Percentiles rank a stretch among this genome's conserved stretches.
Evolutionary conservation across 1,284 basidiomycete genomes (phyloP).

Genomic region (Apiotrichum sp.): DNA sequence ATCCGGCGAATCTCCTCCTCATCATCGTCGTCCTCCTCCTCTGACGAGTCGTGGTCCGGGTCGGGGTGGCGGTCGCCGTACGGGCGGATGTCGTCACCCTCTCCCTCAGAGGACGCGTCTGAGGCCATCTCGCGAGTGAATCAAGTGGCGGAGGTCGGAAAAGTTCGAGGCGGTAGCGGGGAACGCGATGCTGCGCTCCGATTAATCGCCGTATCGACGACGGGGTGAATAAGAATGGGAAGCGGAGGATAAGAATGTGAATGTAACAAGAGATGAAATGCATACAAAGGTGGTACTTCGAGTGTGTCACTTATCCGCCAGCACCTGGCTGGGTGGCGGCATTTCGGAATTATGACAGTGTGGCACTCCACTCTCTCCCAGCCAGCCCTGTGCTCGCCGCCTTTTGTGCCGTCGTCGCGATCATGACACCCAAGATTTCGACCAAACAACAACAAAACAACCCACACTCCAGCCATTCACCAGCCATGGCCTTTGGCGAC

Average conservation of each 20-base stretch:
- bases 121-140: not conserved
- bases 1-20: constrained; percentile 43
- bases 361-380: not conserved
- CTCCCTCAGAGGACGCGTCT: constrained; percentile 42
- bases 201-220: not conserved
- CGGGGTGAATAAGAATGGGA: not conserved
- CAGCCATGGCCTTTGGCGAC: too few relatives aligned
- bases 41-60: constrained; percentile 42
- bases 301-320: too few relatives aligned
- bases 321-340: too few relatives aligned
- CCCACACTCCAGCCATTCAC: not conserved
- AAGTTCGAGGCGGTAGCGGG: too few relatives aligned
- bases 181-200: too few relatives aligned
- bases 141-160: too few relatives aligned
- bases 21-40: constrained; percentile 47
- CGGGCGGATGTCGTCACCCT: constrained; percentile 45
- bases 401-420: too few relatives aligned
- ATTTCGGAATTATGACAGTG: not conserved
- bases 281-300: too few relatives aligned
- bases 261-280: not conserved
- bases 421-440: too few relatives aligned
- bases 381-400: not conserved
- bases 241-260: not conserved
- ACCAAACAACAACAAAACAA: not conserved
- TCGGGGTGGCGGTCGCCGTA: constrained; percentile 32